Evolutionary conservation across 192 early-diverging fungal species (phyloP), one percentile per base, ranked within the genome.

Genomic region (Backusella liffmaniae): DNA sequence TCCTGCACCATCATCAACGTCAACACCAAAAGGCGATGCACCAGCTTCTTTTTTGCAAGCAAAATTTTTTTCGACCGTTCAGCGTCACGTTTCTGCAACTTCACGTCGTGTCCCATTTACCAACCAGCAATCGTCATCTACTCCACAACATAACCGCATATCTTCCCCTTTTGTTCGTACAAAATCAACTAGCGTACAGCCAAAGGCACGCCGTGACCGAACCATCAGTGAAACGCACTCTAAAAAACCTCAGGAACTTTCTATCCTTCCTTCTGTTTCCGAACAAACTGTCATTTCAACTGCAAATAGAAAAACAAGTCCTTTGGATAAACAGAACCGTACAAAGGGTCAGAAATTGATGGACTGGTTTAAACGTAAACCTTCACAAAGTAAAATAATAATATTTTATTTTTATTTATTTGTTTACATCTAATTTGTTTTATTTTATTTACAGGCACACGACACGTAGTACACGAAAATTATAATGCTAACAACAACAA

Each of bases 311-410:
- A 81, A 72, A 35, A 66, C 66, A 1, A 5, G 3, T 36, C 29
- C 29, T 62, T 62, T 62, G 3, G 66, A 67, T 67, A 67, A 67
- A 35, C 65, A 70, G 2, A 74, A 67, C 26, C 74, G 73, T 35
- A 84, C 84, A 56, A 77, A 90, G 1, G 90, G 89, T 1, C 88
- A 89, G 70, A 91, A 89, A 35, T 84, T 94, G 26, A 91, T 91
- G 83, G 90, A 88, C 66, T 94, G 93, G 93, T 86, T 94, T 42
- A 87, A 90, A 53, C 84, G 90, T 76, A 88, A 88, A 66, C 86
- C 85, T 6, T 71, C 68, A 70, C 70, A 71, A 13, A 71, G 70
- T 71, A 70, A 41, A 7, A 26, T 10, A 15, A 21, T 49, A 26
- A 26, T 26, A 26, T 70, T 44, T 42, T 70, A 16, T 70, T 70